phyloP scores from a whole-genome alignment of 257 asterid genomes.

The Ajuga chamaepitys region DNA sequence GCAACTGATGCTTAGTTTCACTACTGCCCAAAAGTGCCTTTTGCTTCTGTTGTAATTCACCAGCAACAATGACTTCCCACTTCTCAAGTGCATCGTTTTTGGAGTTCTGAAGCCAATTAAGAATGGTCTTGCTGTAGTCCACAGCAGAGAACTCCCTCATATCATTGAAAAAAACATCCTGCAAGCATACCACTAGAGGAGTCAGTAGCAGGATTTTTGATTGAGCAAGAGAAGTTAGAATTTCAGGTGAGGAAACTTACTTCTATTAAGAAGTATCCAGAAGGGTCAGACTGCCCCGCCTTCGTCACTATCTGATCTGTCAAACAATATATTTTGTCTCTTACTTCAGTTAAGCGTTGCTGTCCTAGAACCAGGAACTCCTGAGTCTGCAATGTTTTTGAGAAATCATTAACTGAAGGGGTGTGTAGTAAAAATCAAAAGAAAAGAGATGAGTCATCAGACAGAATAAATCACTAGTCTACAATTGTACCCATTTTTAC shows the following conservation, averaged over 20 bases:
- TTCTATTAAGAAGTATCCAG: slow-evolving; percentile 90
- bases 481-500: no score
- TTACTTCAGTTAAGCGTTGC: slow-evolving; percentile 74
- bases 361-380: slow-evolving; percentile 81
- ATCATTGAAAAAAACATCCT: slow-evolving; percentile 83
- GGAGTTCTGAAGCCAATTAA: slow-evolving; percentile 75
- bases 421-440: background rate
- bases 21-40: slow-evolving; percentile 46
- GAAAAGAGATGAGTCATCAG: background rate
- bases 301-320: slow-evolving; percentile 76
- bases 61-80: slow-evolving; percentile 71
- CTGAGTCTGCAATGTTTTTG: slow-evolving; percentile 47
- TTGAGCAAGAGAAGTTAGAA: background rate
- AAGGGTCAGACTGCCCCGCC: slow-evolving; percentile 54
- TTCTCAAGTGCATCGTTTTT: slow-evolving; percentile 62
- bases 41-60: slow-evolving; percentile 68
- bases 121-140: slow-evolving; percentile 72
- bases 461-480: background rate
- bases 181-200: slow-evolving; percentile 10
- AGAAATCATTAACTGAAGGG: slow-evolving; percentile 19
- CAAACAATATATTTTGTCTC: slow-evolving; percentile 73
- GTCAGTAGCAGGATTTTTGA: slow-evolving; percentile 1
- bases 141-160: slow-evolving; percentile 47
- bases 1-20: slow-evolving; percentile 38
- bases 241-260: slow-evolving; percentile 25